These are phyloP conservation scores for Tulasnella sp. DNA, from an alignment of 768 basidiomycete genomes.

Conservation along the genomic window DNA sequence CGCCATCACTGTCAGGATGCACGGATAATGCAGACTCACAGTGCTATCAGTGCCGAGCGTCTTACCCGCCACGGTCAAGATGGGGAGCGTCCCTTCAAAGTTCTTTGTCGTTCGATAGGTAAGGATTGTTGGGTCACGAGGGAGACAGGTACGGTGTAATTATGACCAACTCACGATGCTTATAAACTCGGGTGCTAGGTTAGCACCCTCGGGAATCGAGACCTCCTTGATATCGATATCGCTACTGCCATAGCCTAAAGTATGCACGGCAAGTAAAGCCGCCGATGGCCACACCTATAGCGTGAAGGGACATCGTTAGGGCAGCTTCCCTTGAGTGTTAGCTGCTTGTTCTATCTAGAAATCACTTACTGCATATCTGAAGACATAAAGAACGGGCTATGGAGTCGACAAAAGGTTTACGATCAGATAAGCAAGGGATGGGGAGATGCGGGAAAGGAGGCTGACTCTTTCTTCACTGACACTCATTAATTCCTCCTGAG, in stretches of 20 bases:
- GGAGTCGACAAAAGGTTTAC: no score
- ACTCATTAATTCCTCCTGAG: no score
- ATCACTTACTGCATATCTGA: slow-evolving; percentile 21
- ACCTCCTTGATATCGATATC: slow-evolving; percentile 30
- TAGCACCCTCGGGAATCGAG: slow-evolving; percentile 38
- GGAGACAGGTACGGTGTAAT: slow-evolving; percentile 14
- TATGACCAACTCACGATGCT: no score
- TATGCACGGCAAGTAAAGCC: slow-evolving; percentile 35
- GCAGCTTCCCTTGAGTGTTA: neutral
- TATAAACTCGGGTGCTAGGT: slow-evolving; percentile 38
- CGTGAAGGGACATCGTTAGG: neutral
- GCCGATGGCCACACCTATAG: slow-evolving; percentile 32
- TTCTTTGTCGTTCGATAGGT: slow-evolving; percentile 26
- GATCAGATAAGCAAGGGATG: neutral
- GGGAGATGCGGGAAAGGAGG: no score
- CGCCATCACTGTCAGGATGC: neutral
- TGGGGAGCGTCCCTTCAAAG: slow-evolving; percentile 35
- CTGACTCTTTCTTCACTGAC: no score
- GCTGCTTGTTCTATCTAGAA: no score
- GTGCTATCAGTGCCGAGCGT: slow-evolving; percentile 32
- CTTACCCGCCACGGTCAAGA: slow-evolving; percentile 29
- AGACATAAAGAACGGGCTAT: slow-evolving; percentile 30
- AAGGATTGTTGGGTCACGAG: neutral
- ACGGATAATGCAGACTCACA: slow-evolving; percentile 15
- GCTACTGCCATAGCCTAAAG: slow-evolving; percentile 19